Percentiles rank a stretch among this genome's conserved stretches.
These are phyloP conservation scores for Xylariaceae sp. DNA, from an alignment of 2,329 filamentous ascomycete genomes.

Conservation along the genomic window DNA sequence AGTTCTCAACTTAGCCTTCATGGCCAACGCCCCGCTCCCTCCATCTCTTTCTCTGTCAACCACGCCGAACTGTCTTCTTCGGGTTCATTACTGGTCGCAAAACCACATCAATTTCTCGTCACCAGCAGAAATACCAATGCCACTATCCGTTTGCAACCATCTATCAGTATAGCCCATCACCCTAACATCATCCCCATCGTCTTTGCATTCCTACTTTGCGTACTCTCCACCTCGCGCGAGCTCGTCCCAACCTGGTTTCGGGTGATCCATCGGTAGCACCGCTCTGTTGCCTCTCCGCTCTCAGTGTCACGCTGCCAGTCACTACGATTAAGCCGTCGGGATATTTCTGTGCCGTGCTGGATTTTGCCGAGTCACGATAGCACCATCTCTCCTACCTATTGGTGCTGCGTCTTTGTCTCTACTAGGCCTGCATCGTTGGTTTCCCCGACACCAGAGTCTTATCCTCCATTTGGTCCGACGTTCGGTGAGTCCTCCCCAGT, in stretches of 20 bases:
- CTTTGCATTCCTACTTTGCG: background rate
- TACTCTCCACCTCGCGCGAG: background rate
- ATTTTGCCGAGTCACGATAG: slow-evolving; percentile 1
- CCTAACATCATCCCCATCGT: background rate
- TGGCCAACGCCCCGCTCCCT: slow-evolving; percentile 10
- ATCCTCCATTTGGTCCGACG: background rate
- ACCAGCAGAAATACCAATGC: background rate
- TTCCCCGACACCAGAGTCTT: background rate
- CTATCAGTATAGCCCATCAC: too few species aligned
- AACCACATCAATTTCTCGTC: slow-evolving; percentile 2
- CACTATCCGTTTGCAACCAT: background rate
- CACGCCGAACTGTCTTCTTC: background rate
- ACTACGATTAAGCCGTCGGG: background rate
- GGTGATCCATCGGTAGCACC: background rate
- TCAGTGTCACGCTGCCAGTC: slow-evolving; percentile 9
- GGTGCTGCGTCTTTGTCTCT: background rate
- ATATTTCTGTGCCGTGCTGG: slow-evolving; percentile 2
- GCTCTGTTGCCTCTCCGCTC: slow-evolving; percentile 13
- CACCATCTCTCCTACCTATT: background rate
- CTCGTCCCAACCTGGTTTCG: background rate
- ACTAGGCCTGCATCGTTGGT: background rate
- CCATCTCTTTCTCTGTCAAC: background rate
- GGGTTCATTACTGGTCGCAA: background rate
- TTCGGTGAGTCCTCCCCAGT: slow-evolving; percentile 3
- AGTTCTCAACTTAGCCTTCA: background rate